These are phyloP conservation scores for Acanthamoeba sp. DNA, from an alignment of 208 protist genomes.

Conservation along the genomic window DNA sequence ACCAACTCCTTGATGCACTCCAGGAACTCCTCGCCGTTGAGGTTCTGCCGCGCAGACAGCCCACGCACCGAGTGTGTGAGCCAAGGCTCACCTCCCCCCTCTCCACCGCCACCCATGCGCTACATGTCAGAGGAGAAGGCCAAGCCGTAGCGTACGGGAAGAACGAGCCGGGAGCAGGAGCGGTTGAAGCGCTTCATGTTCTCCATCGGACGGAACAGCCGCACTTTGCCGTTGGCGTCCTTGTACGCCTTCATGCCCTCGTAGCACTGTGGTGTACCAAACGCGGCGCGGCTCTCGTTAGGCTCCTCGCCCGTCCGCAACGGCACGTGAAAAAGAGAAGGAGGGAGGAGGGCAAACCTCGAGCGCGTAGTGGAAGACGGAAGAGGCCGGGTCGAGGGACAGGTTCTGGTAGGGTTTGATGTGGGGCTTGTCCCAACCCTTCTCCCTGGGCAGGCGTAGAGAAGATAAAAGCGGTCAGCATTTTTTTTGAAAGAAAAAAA, in stretches of 20 bases:
- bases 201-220: slow-evolving; percentile 97
- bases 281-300: no score
- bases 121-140: neutral
- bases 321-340: no score
- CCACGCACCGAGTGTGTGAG: no score
- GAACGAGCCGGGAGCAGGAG: slow-evolving; percentile 92
- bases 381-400: slow-evolving; percentile 92
- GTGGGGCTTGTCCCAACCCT: slow-evolving; percentile 93
- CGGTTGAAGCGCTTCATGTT: slow-evolving; percentile 95
- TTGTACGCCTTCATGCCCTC: slow-evolving; percentile 99
- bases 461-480: neutral
- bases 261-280: slow-evolving; percentile 92
- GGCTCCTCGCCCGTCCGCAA: no score
- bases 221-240: slow-evolving; percentile 91
- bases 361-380: slow-evolving; percentile 96
- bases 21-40: slow-evolving; percentile 93
- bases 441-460: slow-evolving; percentile 42
- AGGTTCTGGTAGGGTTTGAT: slow-evolving; percentile 93
- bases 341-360: slow-evolving; percentile 78
- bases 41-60: slow-evolving; percentile 78
- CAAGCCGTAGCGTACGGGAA: slow-evolving; percentile 91
- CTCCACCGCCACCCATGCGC: no score
- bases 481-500: no score
- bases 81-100: no score
- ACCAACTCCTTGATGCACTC: slow-evolving; percentile 95